These are phyloP conservation scores for Wickerhamiella azyma DNA, from an alignment of 805 yeast genomes.

Conservation along the genomic window DNA sequence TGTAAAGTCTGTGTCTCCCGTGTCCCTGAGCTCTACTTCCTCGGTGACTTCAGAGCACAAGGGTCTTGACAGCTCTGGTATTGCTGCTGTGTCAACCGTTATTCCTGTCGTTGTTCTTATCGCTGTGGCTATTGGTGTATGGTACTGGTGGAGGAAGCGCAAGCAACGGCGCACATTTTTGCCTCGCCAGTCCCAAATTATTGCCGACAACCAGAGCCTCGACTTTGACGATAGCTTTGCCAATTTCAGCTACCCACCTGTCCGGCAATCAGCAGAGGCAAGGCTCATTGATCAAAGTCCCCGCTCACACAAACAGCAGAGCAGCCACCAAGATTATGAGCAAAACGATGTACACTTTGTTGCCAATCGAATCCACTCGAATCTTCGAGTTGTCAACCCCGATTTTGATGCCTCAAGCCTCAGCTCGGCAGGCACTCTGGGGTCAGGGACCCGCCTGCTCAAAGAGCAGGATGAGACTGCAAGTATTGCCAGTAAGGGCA, in stretches of 20 bases:
- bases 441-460: background rate
- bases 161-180: constrained; percentile 15
- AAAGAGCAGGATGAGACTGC: background rate
- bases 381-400: constrained; percentile 50
- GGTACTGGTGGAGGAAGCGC: constrained; percentile 20
- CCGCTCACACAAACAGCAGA: background rate
- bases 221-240: constrained; percentile 3
- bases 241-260: constrained; percentile 5
- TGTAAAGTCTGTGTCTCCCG: background rate
- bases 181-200: constrained; percentile 12
- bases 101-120: constrained; percentile 31
- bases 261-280: background rate
- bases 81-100: constrained; percentile 36
- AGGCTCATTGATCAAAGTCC: background rate
- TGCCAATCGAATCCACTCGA: constrained; percentile 50
- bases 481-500: background rate
- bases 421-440: background rate
- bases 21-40: background rate
- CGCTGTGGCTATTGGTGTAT: constrained; percentile 24
- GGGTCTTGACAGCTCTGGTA: constrained; percentile 24
- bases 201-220: constrained; percentile 6
- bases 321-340: constrained; percentile 3
- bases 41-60: background rate
- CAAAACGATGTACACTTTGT: constrained; percentile 50
- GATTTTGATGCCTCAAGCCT: constrained; percentile 24